A percentile compares a stretch with the other conserved stretches of the same genome.
phyloP scores from a whole-genome alignment of 768 basidiomycete genomes.

The Fibroporia radiculosa region DNA sequence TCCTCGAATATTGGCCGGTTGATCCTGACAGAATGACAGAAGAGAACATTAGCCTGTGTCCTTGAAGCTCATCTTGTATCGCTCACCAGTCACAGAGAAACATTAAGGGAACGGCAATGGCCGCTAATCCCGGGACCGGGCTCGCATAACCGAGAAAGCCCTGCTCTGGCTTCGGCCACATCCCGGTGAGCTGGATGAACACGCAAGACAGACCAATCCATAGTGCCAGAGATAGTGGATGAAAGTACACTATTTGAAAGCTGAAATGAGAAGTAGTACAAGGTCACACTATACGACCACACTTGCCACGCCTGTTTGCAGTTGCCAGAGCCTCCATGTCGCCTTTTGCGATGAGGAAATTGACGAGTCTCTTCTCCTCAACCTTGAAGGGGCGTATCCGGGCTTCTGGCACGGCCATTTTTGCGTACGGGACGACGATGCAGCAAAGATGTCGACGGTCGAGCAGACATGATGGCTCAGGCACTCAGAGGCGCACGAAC shows the following conservation, averaged over 20 bases:
- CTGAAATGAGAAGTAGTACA: background rate
- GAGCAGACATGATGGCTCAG: background rate
- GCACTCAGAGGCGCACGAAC: conserved; percentile 10
- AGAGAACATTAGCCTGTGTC: background rate
- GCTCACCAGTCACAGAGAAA: conserved; percentile 64
- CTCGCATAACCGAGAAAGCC: conserved; percentile 44
- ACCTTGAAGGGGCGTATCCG: conserved; percentile 45
- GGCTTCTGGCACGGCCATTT: conserved; percentile 18
- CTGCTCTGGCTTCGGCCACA: conserved; percentile 53
- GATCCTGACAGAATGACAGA: conserved; percentile 35
- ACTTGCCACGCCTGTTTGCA: conserved; percentile 56
- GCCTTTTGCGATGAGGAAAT: conserved; percentile 57
- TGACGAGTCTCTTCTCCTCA: conserved; percentile 51
- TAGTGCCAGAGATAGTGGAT: conserved; percentile 50
- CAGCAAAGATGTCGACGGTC: background rate
- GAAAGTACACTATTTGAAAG: conserved; percentile 36
- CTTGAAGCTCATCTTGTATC: background rate
- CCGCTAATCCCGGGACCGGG: conserved; percentile 61
- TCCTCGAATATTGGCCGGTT: conserved; percentile 66
- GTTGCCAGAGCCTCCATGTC: conserved; percentile 59
- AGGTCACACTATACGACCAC: background rate
- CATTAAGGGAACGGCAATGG: conserved; percentile 55
- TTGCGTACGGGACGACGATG: background rate
- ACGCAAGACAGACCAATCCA: conserved; percentile 56
- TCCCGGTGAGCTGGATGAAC: conserved; percentile 51